Percentiles rank a stretch among this genome's conserved stretches.
These are phyloP conservation scores for Lepiota subincarnata DNA, from an alignment of 768 basidiomycete genomes.

Conservation along the genomic window DNA sequence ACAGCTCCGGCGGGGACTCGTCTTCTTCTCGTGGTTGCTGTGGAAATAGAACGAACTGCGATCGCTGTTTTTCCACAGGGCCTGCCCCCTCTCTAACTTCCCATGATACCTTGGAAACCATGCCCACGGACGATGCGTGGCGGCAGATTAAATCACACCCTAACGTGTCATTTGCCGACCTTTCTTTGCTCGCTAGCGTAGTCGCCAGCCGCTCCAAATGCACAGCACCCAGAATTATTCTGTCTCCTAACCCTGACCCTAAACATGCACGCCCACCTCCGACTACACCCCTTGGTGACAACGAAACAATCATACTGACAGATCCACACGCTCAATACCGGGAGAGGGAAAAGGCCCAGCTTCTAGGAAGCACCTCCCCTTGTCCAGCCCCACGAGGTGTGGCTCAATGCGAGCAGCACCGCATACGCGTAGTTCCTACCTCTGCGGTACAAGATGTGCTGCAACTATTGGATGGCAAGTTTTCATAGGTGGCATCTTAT, in stretches of 20 bases:
- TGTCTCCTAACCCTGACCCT: slow-evolving; percentile 33
- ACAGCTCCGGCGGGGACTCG: slow-evolving; percentile 43
- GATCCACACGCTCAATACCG: slow-evolving; percentile 53
- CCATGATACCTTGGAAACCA: slow-evolving; percentile 40
- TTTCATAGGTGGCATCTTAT: slow-evolving; percentile 28
- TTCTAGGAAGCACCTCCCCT: slow-evolving; percentile 36
- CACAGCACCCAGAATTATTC: slow-evolving; percentile 61
- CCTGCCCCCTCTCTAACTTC: slow-evolving; percentile 16
- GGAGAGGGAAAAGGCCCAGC: slow-evolving; percentile 25
- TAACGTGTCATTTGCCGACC: slow-evolving; percentile 80
- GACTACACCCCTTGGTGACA: slow-evolving; percentile 13
- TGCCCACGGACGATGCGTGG: slow-evolving; percentile 83
- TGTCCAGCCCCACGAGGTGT: slow-evolving; percentile 59
- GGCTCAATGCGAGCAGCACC: slow-evolving; percentile 56
- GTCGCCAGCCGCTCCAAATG: slow-evolving; percentile 81
- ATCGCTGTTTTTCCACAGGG: slow-evolving; percentile 19
- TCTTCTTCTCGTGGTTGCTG: slow-evolving; percentile 19
- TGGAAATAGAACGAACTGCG: slow-evolving; percentile 19
- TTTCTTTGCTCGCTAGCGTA: slow-evolving; percentile 82
- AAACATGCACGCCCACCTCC: slow-evolving; percentile 20
- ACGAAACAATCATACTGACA: slow-evolving; percentile 38
- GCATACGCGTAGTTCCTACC: slow-evolving; percentile 63
- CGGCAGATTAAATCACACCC: slow-evolving; percentile 83
- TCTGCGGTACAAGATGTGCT: slow-evolving; percentile 75
- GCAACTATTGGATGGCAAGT: slow-evolving; percentile 66